Percentiles rank a stretch among this genome's conserved stretches.
Evolutionary conservation across 2,329 filamentous ascomycete species (phyloP).

Genomic region (Madurella fahalii): DNA sequence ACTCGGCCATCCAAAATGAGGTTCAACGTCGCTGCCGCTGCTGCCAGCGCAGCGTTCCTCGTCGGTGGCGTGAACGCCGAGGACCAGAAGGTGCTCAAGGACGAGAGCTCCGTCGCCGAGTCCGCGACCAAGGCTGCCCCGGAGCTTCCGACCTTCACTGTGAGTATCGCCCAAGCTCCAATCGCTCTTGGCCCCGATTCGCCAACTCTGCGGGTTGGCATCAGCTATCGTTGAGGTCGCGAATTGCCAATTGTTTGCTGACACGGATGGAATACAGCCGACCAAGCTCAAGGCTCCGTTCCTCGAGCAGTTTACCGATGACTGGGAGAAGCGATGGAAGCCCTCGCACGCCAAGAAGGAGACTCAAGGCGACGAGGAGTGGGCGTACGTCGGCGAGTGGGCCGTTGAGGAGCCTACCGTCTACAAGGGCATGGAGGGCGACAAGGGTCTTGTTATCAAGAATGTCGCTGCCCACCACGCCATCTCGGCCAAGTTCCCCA

Average conservation of each 20-base stretch:
- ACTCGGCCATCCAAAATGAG: constrained; percentile 60
- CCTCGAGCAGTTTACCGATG: constrained; percentile 96
- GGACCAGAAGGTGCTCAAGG: constrained; percentile 55
- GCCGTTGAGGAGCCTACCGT: constrained; percentile 88
- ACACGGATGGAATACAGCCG: constrained; percentile 55
- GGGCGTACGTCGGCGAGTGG: constrained; percentile 97
- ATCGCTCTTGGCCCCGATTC: constrained; percentile 5
- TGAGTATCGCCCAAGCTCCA: constrained; percentile 47
- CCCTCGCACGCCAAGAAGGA: constrained; percentile 96
- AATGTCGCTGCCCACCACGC: constrained; percentile 97
- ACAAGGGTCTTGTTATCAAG: constrained; percentile 97
- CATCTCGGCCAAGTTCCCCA: constrained; percentile 97
- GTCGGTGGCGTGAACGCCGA: constrained; percentile 67
- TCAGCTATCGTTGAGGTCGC: neutral
- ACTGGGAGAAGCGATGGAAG: constrained; percentile 93
- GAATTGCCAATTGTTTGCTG: constrained; percentile 4
- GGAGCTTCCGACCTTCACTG: constrained; percentile 79
- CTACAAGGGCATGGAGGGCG: constrained; percentile 87
- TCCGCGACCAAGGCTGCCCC: constrained; percentile 53
- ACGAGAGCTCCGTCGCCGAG: constrained; percentile 45
- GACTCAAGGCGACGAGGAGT: constrained; percentile 68
- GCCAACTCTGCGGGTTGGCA: neutral
- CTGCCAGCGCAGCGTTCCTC: constrained; percentile 69
- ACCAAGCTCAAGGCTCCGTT: constrained; percentile 87
- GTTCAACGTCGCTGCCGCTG: constrained; percentile 74